A percentile compares a stretch with the other conserved stretches of the same genome.
These are phyloP conservation scores for Triticum turgidum DNA, from an alignment of 176 grass and related monocot genomes.

Conservation along the genomic window DNA sequence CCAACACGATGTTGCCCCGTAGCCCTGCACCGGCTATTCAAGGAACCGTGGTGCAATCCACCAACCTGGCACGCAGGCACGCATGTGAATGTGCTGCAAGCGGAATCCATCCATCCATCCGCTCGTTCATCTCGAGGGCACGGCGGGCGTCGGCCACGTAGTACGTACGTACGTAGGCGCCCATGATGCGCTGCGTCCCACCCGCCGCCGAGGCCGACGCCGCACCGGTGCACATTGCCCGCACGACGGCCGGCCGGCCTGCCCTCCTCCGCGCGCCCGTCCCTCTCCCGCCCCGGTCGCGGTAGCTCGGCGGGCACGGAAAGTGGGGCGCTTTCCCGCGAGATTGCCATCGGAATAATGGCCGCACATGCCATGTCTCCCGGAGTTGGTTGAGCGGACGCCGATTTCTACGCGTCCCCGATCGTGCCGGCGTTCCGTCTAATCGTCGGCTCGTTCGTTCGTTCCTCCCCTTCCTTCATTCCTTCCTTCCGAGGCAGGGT, in stretches of 20 bases:
- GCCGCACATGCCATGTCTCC: constrained; percentile 43
- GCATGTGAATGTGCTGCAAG: neutral
- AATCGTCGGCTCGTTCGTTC: neutral
- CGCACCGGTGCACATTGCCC: neutral
- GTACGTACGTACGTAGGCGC: too few relatives aligned
- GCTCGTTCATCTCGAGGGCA: too few relatives aligned
- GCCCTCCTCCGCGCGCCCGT: neutral
- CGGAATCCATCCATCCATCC: neutral
- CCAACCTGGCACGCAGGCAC: constrained; percentile 24
- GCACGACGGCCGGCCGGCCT: neutral
- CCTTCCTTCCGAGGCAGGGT: neutral
- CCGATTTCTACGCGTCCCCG: neutral
- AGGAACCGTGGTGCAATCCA: constrained; percentile 26
- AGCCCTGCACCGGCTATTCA: constrained; percentile 22
- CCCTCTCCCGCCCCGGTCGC: neutral
- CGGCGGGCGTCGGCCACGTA: too few relatives aligned
- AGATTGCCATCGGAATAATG: constrained; percentile 50
- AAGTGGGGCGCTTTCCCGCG: constrained; percentile 33
- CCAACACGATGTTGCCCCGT: neutral
- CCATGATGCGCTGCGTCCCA: neutral
- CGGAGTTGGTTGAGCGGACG: constrained; percentile 21
- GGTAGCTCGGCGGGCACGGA: constrained; percentile 16
- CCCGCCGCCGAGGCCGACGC: neutral
- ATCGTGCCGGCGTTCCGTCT: neutral
- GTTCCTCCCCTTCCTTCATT: neutral